phyloP scores from a whole-genome alignment of 768 basidiomycete genomes.

The Calocybe cyanea region DNA sequence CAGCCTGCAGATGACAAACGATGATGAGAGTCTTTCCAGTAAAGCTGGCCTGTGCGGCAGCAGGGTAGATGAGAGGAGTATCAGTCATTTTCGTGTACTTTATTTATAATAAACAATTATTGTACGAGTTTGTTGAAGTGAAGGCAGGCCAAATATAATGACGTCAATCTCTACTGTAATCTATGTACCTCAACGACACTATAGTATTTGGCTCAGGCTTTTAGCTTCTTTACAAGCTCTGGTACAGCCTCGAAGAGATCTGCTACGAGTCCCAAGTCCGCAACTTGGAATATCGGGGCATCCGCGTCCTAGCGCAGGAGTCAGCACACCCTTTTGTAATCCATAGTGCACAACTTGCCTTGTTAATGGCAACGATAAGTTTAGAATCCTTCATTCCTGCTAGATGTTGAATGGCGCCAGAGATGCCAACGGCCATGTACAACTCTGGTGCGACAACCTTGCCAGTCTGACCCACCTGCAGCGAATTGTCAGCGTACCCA shows the following conservation, averaged over 20 bases:
- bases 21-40: constrained; percentile 41
- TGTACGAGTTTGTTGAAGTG: too few species aligned
- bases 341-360: constrained; percentile 44
- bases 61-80: constrained; percentile 30
- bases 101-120: too few species aligned
- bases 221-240: constrained; percentile 83
- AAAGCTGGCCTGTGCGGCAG: constrained; percentile 19
- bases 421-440: constrained; percentile 95
- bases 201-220: constrained; percentile 29
- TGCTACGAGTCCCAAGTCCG: constrained; percentile 90
- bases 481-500: constrained; percentile 94
- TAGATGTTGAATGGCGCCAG: constrained; percentile 97
- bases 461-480: constrained; percentile 99
- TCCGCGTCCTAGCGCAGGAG: constrained; percentile 70
- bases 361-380: constrained; percentile 97
- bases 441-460: constrained; percentile 97
- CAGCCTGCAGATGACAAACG: constrained; percentile 27
- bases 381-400: constrained; percentile 99
- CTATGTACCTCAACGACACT: too few species aligned
- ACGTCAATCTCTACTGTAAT: too few species aligned
- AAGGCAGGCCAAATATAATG: neutral
- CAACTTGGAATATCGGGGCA: constrained; percentile 98
- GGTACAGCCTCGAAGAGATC: constrained; percentile 93
- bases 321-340: constrained; percentile 5
- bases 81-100: constrained; percentile 5